Conservation (phyloP, 495 filamentous ascomycete species). For the Penicillium egyptiacum region DNA sequence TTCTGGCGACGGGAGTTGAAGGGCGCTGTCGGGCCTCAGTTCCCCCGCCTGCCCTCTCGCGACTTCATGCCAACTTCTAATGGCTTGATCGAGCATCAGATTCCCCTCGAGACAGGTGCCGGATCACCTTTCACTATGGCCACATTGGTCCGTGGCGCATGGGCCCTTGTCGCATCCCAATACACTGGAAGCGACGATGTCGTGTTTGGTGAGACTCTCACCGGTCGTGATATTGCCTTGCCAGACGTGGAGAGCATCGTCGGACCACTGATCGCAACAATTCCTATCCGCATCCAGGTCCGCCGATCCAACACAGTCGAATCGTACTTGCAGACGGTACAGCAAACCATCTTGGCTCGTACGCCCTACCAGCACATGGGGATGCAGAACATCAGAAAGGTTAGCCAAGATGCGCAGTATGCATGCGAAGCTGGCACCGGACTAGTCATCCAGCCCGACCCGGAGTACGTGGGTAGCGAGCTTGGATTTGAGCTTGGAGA, state of each 20-base stretch:
- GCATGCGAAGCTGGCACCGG: constrained; percentile 66
- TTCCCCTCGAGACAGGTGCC: constrained; percentile 39
- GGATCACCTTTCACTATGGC: constrained; percentile 53
- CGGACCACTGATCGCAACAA: constrained; percentile 62
- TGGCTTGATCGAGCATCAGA: constrained; percentile 50
- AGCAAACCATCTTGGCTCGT: constrained; percentile 51
- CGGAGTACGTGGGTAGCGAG: constrained; percentile 46
- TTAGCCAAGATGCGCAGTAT: constrained; percentile 59
- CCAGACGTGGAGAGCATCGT: constrained; percentile 48
- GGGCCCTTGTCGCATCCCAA: constrained; percentile 57
- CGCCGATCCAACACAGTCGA: constrained; percentile 30
- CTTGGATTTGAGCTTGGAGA: constrained; percentile 55
- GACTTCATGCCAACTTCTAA: constrained; percentile 56
- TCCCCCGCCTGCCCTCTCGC: constrained; percentile 54
- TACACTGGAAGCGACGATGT: constrained; percentile 55
- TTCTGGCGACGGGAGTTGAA: constrained; percentile 51
- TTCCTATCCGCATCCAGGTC: constrained; percentile 57
- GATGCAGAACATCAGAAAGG: constrained; percentile 64
- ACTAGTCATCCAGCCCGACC: constrained; percentile 51
- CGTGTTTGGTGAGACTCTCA: constrained; percentile 60
- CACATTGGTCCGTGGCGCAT: constrained; percentile 61
- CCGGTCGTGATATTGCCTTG: constrained; percentile 48
- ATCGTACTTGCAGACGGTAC: constrained; percentile 46
- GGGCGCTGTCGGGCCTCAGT: constrained; percentile 55
- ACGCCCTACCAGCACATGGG: constrained; percentile 67